Base-by-base conservation (phyloP, 148 eudicot genomes). In the Silene conica region DNA sequence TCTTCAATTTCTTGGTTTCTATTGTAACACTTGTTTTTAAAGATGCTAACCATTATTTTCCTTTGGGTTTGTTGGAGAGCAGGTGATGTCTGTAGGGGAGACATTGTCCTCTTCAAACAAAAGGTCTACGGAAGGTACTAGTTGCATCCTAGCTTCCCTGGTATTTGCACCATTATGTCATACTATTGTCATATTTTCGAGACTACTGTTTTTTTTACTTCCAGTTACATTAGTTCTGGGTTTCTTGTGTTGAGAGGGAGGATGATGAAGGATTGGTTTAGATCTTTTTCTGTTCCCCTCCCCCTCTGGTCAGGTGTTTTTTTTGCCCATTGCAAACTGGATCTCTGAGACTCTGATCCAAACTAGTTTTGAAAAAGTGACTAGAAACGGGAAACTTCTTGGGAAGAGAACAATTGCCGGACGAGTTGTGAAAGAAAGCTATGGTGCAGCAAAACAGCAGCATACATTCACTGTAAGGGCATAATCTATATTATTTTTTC, bases 61-160 rank as follows among this genome's bases (percentile, higher is more conserved):
- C 56, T 46, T 41, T 2, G 67, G 69, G 48, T 2, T 11, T 41
- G 31, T 50, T 16, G 21, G 20, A 60, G 31, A 64, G 41, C 87
- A 93, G 96, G 98, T 72, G 98, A 93, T 82, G 98, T 88, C 34
- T 93, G 96, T 87, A 86, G 82, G 80, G 98, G 98, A 79, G 96
- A 93, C 72, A 76, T 74, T 57, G 98, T 93, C 74, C 83, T 87
- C 80, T 93, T 93, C 82, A 86, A 74, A 20, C 98, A 90, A 82
- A 89, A 81, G 87, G 96, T 89, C 63, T 82, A 89, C 73, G 80
- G 83, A 69, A 87, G 83, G 89, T 86, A 84, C 71, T 50, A 3
- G 59, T 77, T 25, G 59, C 55, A 67, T 58, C 71, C 19, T 72
- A 9, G 60, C n/a, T 46, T 57, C 16, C 20, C 34, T 65, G 55